Base-by-base conservation (phyloP, 1,139 yeast species). In the Suhomyces kunorum region DNA sequence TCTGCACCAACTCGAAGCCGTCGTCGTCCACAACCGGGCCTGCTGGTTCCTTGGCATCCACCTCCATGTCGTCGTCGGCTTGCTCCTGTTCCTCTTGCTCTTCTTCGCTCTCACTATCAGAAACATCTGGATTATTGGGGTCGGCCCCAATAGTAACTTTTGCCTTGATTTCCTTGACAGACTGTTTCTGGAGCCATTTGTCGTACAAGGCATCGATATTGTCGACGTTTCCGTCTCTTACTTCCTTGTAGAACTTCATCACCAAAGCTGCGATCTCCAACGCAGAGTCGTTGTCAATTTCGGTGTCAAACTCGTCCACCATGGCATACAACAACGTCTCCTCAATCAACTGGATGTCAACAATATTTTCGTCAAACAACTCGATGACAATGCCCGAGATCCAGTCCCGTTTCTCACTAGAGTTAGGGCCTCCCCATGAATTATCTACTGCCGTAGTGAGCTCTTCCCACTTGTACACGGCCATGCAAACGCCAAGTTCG, bases 401-500 rank as follows among this genome's bases (percentile, higher is more conserved):
- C 55, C 55, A 51, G 41, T 51, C 55, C 36, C 99, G 76, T 63
- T 92, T 92, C 34, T 87, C 98, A 1, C 75, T 78, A 9, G 95
- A 84, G 33, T 87, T 87, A 12, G 95, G 80, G 2, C 98, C 99
- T 44, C 98, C 99, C 98, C 98, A 92, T 28, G 75, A 71, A 58
- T 87, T 87, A n/a, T 81, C 95, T n/a, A 94, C 98, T 0, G 98
- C 98, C 1, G 87, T 83, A 38, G 78, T 75, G 42, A 92, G 71
- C 32, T 87, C 92, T 46, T 88, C 95, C 98, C 98, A 92, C 47
- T 78, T 76, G 62, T 89, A 80, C 12, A 92, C 64, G 27, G 87
- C 83, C 95, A 90, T 85, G 35, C 96, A 84, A 1, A 87, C 92
- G 8, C 96, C 98, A n/a, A 92, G 74, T 63, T 90, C 98, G 55